phyloP scores from a whole-genome alignment of 2,329 filamentous ascomycete species.

The Botrytis elliptica region DNA sequence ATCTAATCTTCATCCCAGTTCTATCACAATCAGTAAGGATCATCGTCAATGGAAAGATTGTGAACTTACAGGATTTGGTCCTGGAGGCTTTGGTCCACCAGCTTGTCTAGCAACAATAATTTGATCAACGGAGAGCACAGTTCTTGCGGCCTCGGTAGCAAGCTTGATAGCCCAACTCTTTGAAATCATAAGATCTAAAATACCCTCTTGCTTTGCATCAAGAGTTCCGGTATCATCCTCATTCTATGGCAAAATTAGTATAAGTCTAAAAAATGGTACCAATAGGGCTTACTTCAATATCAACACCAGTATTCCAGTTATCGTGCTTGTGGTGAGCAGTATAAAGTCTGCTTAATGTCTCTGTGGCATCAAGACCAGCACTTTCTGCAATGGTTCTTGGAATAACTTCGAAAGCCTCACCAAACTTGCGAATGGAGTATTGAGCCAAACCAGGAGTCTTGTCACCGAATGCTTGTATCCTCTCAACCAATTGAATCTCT shows the following conservation, averaged over 20 bases:
- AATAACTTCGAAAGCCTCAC: conserved; percentile 95
- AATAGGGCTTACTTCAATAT: conserved; percentile 66
- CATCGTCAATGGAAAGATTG: conserved; percentile 1
- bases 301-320: conserved; percentile 87
- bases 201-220: conserved; percentile 83
- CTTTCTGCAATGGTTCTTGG: conserved; percentile 92
- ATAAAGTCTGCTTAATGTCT: conserved; percentile 88
- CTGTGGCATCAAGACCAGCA: conserved; percentile 94
- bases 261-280: neutral
- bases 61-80: conserved; percentile 68
- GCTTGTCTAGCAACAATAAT: conserved; percentile 98
- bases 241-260: conserved; percentile 50
- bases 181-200: conserved; percentile 85
- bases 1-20: conserved; percentile 43
- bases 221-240: conserved; percentile 76
- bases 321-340: conserved; percentile 88
- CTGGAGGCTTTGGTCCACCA: conserved; percentile 93
- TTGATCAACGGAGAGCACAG: conserved; percentile 93
- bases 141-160: conserved; percentile 90
- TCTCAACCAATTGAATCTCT: conserved; percentile 90
- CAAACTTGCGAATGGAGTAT: conserved; percentile 96
- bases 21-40: conserved; percentile 29
- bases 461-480: conserved; percentile 86
- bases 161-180: conserved; percentile 98
- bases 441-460: conserved; percentile 90